phyloP scores from a whole-genome alignment of 441 rosid species.

The Dalechampia spathulata region DNA sequence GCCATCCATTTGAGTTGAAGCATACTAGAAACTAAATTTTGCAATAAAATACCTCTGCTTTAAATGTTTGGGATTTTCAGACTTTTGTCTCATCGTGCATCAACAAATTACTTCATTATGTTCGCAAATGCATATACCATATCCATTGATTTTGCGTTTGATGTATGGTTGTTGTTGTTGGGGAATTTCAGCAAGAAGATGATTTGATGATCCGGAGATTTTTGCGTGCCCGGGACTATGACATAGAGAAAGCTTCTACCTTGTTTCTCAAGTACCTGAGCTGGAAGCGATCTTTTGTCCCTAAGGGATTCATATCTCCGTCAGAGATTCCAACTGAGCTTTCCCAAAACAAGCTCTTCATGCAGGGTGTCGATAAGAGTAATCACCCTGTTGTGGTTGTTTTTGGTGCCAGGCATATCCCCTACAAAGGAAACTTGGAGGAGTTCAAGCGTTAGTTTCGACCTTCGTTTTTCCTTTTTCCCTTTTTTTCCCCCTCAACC shows the following conservation, averaged over 20 bases:
- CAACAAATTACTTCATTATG: no score
- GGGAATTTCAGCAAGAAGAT: slow-evolving; percentile 51
- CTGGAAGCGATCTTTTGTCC: slow-evolving; percentile 53
- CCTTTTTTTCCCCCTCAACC: no score
- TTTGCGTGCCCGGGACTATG: slow-evolving; percentile 78
- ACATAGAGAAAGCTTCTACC: slow-evolving; percentile 72
- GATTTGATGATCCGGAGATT: slow-evolving; percentile 76
- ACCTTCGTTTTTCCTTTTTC: neutral
- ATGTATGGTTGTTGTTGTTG: no score
- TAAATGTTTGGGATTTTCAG: no score
- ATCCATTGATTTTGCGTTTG: no score
- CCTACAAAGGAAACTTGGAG: slow-evolving; percentile 47
- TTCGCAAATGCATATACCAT: no score
- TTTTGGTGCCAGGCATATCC: slow-evolving; percentile 55
- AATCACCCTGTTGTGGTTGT: slow-evolving; percentile 56
- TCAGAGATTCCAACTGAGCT: slow-evolving; percentile 54
- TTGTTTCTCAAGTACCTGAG: slow-evolving; percentile 59
- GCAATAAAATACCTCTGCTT: no score
- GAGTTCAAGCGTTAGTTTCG: slow-evolving; percentile 59
- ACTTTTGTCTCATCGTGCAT: no score
- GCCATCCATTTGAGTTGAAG: no score
- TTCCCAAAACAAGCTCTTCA: slow-evolving; percentile 55
- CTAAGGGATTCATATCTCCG: slow-evolving; percentile 45
- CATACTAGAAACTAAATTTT: no score
- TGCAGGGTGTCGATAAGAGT: slow-evolving; percentile 66